Conservation (phyloP, 1,284 basidiomycete genomes). For the Sporisorium graminicola region DNA sequence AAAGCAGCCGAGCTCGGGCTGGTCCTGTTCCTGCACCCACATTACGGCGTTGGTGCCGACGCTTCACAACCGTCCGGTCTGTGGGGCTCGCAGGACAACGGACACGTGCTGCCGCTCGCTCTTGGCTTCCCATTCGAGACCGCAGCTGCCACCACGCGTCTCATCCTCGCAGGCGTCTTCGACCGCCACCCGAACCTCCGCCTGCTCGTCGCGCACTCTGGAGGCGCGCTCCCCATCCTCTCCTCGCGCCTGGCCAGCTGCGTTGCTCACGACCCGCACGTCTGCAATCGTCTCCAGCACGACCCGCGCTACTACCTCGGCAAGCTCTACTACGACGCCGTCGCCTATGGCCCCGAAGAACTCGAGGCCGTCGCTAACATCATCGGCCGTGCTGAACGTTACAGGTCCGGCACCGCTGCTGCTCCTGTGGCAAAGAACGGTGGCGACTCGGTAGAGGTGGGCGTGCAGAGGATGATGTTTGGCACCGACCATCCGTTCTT, state of each 20-base stretch:
- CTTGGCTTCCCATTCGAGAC: conserved; percentile 90
- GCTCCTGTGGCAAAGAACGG: not conserved
- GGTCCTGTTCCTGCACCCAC: conserved; percentile 45
- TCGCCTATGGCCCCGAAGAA: conserved; percentile 85
- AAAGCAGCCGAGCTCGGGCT: conserved; percentile 69
- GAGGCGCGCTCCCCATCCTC: conserved; percentile 82
- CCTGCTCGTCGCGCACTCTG: conserved; percentile 84
- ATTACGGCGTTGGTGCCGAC: conserved; percentile 33
- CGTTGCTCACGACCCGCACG: conserved; percentile 83
- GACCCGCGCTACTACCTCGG: conserved; percentile 83
- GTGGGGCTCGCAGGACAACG: conserved; percentile 82
- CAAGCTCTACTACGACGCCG: conserved; percentile 83
- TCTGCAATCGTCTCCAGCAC: conserved; percentile 79
- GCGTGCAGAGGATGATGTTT: conserved; percentile 78
- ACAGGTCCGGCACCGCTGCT: conserved; percentile 12
- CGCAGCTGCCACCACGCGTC: conserved; percentile 81
- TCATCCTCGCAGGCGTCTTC: conserved; percentile 83
- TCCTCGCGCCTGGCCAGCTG: conserved; percentile 84
- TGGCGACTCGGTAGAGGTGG: conserved; percentile 39
- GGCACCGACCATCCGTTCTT: conserved; percentile 92
- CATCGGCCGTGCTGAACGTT: conserved; percentile 76
- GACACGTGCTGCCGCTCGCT: conserved; percentile 85
- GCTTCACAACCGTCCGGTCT: conserved; percentile 20
- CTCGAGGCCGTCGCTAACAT: conserved; percentile 80
- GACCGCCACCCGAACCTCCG: conserved; percentile 81